A percentile compares a stretch with the other conserved stretches of the same genome.
phyloP scores from a whole-genome alignment of 805 yeast genomes.

The Schwanniomyces vanrijiae region DNA sequence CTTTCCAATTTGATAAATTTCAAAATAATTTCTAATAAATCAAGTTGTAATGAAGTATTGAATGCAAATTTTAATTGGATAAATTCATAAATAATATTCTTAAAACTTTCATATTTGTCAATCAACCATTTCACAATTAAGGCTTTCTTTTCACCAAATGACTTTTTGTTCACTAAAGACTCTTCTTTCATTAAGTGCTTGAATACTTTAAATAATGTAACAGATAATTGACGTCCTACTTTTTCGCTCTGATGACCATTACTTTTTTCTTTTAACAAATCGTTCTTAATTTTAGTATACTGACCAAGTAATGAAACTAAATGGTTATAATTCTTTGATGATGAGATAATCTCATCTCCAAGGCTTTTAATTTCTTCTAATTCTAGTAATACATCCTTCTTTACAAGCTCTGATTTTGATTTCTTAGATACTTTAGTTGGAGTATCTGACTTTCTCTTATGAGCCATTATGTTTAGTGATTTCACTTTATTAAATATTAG shows the following conservation, averaged over 20 bases:
- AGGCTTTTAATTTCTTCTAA: constrained; percentile 21
- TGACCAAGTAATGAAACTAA: constrained; percentile 47
- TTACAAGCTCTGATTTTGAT: neutral
- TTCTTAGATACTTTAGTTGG: constrained; percentile 2
- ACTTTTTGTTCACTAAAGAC: constrained; percentile 32
- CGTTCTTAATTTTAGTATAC: constrained; percentile 23
- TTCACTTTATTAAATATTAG: neutral
- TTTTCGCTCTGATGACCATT: constrained; percentile 25
- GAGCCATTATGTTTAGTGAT: constrained; percentile 14
- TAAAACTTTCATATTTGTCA: constrained; percentile 56
- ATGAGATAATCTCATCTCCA: constrained; percentile 32
- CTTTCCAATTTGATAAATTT: constrained; percentile 60
- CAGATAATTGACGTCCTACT: constrained; percentile 39
- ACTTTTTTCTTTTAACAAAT: constrained; percentile 16
- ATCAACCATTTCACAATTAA: constrained; percentile 63
- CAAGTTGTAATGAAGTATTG: constrained; percentile 53
- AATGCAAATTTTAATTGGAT: constrained; percentile 41
- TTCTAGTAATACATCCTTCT: constrained; percentile 8
- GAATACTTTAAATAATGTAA: constrained; percentile 48
- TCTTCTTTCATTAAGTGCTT: constrained; percentile 46
- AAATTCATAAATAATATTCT: constrained; percentile 41
- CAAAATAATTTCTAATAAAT: constrained; percentile 53
- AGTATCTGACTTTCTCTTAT: constrained; percentile 20
- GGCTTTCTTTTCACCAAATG: constrained; percentile 44
- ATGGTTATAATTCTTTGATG: constrained; percentile 53